These are phyloP conservation scores for Stephania cephalantha DNA, from an alignment of 164 flowering plant genomes.

Conservation along the genomic window DNA sequence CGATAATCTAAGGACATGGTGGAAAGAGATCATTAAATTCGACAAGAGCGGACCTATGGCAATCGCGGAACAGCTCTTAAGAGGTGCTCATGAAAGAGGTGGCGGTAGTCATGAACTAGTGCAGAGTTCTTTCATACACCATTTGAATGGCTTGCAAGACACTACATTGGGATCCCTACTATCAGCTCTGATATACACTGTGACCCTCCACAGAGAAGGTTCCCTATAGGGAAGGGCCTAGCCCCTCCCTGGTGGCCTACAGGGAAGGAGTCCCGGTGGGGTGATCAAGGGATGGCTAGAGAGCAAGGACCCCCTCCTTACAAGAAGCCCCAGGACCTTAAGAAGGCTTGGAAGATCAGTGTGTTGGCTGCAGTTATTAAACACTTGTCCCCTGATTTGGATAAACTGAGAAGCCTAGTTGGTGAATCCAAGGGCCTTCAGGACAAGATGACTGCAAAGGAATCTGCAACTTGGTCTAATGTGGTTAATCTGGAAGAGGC, in stretches of 20 bases:
- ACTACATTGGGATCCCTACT: constrained; percentile 10
- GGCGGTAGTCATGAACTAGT: background rate
- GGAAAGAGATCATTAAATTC: constrained; percentile 14
- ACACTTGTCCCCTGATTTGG: constrained; percentile 8
- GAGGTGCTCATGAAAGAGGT: background rate
- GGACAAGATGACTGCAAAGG: constrained; percentile 14
- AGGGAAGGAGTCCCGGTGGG: constrained; percentile 11
- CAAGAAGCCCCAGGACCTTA: constrained; percentile 17
- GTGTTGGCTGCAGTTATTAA: constrained; percentile 11
- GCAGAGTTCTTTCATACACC: constrained; percentile 4
- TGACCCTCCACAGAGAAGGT: constrained; percentile 13
- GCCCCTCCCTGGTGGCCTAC: constrained; percentile 16
- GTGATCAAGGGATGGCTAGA: constrained; percentile 11
- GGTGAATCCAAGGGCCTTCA: constrained; percentile 10
- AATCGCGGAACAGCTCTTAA: background rate
- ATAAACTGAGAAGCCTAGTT: constrained; percentile 7
- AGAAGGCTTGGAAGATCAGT: constrained; percentile 19
- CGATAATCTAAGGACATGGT: constrained; percentile 13
- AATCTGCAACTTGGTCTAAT: constrained; percentile 13
- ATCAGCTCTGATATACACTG: constrained; percentile 13
- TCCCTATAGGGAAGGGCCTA: constrained; percentile 5
- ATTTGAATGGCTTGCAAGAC: constrained; percentile 12
- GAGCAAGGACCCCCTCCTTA: constrained; percentile 15
- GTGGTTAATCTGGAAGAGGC: constrained; percentile 12
- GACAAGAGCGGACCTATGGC: constrained; percentile 3